Conservation (phyloP, 768 basidiomycete genomes). For the Dentipellis sp. region DNA sequence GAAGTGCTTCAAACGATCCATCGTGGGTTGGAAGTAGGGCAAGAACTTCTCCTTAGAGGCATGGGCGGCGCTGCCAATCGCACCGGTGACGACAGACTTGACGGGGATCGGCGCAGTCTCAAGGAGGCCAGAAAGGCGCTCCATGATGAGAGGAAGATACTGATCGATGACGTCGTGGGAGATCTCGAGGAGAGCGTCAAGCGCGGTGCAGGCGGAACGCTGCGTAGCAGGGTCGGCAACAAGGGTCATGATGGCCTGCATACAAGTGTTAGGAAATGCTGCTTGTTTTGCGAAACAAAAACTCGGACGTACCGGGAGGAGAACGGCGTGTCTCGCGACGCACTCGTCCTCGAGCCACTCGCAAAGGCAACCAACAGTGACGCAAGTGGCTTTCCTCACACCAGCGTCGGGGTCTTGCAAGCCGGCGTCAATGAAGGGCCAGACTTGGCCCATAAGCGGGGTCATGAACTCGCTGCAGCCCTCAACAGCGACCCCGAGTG, state of each 20-base stretch:
- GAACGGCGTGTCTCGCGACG: slow-evolving; percentile 66
- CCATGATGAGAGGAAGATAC: slow-evolving; percentile 93
- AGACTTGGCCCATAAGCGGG: slow-evolving; percentile 82
- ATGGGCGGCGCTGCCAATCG: slow-evolving; percentile 96
- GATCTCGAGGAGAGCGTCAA: slow-evolving; percentile 94
- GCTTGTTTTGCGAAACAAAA: not conserved
- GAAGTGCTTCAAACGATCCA: slow-evolving; percentile 84
- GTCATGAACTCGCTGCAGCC: slow-evolving; percentile 98
- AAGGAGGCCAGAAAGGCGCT: slow-evolving; percentile 78
- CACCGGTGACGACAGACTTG: slow-evolving; percentile 93
- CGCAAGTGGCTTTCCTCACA: slow-evolving; percentile 93
- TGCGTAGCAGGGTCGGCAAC: slow-evolving; percentile 84
- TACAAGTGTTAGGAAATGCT: not conserved
- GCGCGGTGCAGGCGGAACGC: slow-evolving; percentile 89
- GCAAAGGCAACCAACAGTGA: slow-evolving; percentile 91
- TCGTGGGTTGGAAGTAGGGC: slow-evolving; percentile 90
- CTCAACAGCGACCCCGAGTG: slow-evolving; percentile 92
- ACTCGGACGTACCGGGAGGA: slow-evolving; percentile 63
- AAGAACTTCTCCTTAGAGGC: slow-evolving; percentile 86
- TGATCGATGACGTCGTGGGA: slow-evolving; percentile 83
- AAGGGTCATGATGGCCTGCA: slow-evolving; percentile 80
- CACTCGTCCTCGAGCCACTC: slow-evolving; percentile 97
- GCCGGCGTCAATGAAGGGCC: slow-evolving; percentile 90
- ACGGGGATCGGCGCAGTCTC: slow-evolving; percentile 79
- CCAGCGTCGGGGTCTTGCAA: slow-evolving; percentile 74